Evolutionary conservation across 2,329 filamentous ascomycete species (phyloP), one percentile per base, ranked within the genome.

Genomic region (Alternaria conjuncta): DNA sequence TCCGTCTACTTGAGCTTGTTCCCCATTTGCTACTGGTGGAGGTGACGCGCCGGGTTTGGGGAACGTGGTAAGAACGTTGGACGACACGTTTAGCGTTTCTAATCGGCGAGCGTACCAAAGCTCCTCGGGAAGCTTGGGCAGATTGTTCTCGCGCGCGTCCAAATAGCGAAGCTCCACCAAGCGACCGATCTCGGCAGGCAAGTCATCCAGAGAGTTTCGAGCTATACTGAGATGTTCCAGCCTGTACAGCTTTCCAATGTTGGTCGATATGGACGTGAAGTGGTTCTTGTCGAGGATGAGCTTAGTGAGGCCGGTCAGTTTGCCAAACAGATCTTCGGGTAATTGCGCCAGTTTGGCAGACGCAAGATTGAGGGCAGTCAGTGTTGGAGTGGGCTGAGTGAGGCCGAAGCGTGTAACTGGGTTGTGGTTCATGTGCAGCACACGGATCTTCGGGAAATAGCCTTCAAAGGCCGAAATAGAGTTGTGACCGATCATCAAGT

Each of bases 91-190:
- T 63, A 99, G 86, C 0, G 91, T 95, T 79, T 98, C 94, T 58
- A 99, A 82, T 76, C 91, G 94, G 71, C 91, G 90, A 55, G 95
- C 95, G 85, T 93, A 95, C 96, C 96, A 99, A n/a, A 99, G 86
- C 76, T 99, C 96, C 75, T 92, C 89, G 2, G 96, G 96, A 30
- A 99, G 84, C 74, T 91, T 91, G 68, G 90, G 91, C 61, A 99
- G 87, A 75, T 98, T 99, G 83, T 98, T 99, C 75, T 96, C 93
- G 67, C 95, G 88, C 18, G 98, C 87, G 76, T 99, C 95, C 44
- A 99, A 85, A 66, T 94, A 91, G 57, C 89, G 90, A 65, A 99
- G 85, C 78, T 98, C 95, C 0, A 86, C 88, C 23, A 99, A 85
- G 68, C 92, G 94, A 6, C 96, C 96, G 69, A 99, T 93, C 70